Conservation (phyloP, 371 early-diverging fungal genomes). For the Mortierella polycephala region DNA sequence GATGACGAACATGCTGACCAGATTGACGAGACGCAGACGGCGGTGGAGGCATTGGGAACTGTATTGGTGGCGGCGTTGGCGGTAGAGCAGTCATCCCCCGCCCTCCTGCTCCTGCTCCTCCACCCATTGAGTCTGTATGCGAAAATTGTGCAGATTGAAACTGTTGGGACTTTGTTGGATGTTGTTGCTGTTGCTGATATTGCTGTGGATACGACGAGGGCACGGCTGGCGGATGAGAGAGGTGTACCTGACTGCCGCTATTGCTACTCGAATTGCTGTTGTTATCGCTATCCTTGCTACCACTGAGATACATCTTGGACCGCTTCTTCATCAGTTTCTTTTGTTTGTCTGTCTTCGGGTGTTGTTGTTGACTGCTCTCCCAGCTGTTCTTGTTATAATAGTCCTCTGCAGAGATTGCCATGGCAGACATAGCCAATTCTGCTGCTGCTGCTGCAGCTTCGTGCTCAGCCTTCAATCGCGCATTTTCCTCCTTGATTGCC, state of each 20-base stretch:
- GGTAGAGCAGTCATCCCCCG: constrained; percentile 3
- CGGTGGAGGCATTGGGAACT: constrained; percentile 41
- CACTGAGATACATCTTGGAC: constrained; percentile 29
- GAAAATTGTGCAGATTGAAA: constrained; percentile 2
- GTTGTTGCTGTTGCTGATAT: constrained; percentile 20
- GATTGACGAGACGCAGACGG: constrained; percentile 39
- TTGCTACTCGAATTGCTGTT: constrained; percentile 42
- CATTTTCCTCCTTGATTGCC: constrained; percentile 43
- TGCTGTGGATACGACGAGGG: constrained; percentile 9
- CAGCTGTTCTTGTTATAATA: constrained; percentile 1
- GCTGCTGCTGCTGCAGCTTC: constrained; percentile 39
- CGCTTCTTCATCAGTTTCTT: constrained; percentile 26
- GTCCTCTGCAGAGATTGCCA: constrained; percentile 17
- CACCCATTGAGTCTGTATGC: not conserved
- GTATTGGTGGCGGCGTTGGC: constrained; percentile 8
- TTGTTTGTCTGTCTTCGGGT: constrained; percentile 4
- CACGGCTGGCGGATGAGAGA: constrained; percentile 16
- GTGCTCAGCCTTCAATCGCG: constrained; percentile 35
- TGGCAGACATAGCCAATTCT: constrained; percentile 36
- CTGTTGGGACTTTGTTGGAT: constrained; percentile 6
- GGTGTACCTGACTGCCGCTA: constrained; percentile 41
- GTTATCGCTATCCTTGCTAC: constrained; percentile 28
- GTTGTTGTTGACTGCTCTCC: not conserved
- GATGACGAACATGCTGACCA: constrained; percentile 19
- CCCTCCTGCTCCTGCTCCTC: too few relatives aligned